Evolutionary conservation across 179 eudicot species (phyloP).

Genomic region (Carnegiea gigantea): DNA sequence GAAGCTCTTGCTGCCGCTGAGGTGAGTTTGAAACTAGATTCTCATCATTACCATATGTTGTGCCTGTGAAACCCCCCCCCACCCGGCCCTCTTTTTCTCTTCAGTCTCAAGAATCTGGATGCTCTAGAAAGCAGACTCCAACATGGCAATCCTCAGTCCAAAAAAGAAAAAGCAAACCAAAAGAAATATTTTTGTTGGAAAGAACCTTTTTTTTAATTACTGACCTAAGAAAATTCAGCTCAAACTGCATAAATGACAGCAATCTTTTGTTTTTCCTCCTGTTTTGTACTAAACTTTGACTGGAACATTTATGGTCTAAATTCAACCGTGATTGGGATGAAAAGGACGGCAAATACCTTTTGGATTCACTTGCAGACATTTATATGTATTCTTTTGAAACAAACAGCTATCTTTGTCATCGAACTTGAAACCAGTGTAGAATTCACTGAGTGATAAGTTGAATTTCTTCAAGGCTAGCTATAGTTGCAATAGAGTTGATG

Average conservation of each 20-base stretch:
- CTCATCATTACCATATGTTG: background rate
- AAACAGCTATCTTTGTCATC: background rate
- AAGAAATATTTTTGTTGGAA: background rate
- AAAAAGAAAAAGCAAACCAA: too few species aligned
- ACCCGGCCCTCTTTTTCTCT: background rate
- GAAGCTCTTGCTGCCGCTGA: conserved; percentile 78
- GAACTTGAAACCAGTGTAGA: background rate
- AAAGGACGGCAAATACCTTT: background rate
- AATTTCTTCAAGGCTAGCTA: background rate
- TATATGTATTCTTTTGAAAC: too few species aligned
- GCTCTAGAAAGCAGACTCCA: too few species aligned
- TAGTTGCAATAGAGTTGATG: background rate
- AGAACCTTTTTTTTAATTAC: background rate
- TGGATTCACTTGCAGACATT: background rate
- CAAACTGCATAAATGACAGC: too few species aligned
- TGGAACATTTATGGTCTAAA: background rate
- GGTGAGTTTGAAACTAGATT: conserved; percentile 45
- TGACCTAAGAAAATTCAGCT: background rate
- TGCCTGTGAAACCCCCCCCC: background rate
- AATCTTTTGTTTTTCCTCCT: background rate
- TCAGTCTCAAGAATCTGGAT: background rate
- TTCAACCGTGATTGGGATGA: background rate
- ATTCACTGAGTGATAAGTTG: background rate
- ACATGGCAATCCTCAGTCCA: too few species aligned
- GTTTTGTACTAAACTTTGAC: background rate